Evolutionary conservation across 495 filamentous ascomycete species (phyloP).

Genomic region (Cryomyces antarcticus): DNA sequence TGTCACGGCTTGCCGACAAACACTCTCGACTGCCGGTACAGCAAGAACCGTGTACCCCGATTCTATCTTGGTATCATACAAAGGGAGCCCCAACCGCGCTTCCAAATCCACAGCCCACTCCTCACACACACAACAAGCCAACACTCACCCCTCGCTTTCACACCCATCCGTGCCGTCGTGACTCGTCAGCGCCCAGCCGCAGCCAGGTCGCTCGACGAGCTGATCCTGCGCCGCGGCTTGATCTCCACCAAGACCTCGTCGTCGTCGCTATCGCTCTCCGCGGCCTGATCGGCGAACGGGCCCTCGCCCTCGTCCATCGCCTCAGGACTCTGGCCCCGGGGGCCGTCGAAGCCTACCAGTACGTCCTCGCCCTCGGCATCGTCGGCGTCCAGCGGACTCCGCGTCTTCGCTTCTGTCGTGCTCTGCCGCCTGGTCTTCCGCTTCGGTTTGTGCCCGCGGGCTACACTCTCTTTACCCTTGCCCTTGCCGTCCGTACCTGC

Average conservation of each 20-base stretch:
- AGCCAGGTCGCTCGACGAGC: no score
- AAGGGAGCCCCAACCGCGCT: no score
- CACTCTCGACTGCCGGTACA: no score
- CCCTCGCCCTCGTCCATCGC: conserved; percentile 2
- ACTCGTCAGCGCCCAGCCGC: no score
- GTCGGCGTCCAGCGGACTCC: conserved; percentile 8
- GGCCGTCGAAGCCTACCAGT: neutral
- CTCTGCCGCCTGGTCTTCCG: conserved; percentile 4
- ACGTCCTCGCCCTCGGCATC: conserved; percentile 5
- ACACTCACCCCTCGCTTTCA: no score
- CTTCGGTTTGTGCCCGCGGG: neutral
- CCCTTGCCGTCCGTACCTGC: neutral
- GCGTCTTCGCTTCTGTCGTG: conserved; percentile 8
- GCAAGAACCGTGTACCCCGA: no score
- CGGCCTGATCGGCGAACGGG: conserved; percentile 5
- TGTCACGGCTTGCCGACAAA: no score
- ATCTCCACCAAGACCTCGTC: conserved; percentile 9
- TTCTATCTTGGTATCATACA: no score
- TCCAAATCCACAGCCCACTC: no score
- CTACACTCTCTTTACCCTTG: neutral
- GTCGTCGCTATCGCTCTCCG: conserved; percentile 1
- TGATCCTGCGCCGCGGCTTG: neutral
- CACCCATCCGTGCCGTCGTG: no score
- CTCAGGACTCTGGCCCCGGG: neutral
- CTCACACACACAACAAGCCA: no score